A percentile compares a stretch with the other conserved stretches of the same genome.
These are phyloP conservation scores for Penicillium chermesinum DNA, from an alignment of 495 filamentous ascomycete genomes.

Conservation along the genomic window DNA sequence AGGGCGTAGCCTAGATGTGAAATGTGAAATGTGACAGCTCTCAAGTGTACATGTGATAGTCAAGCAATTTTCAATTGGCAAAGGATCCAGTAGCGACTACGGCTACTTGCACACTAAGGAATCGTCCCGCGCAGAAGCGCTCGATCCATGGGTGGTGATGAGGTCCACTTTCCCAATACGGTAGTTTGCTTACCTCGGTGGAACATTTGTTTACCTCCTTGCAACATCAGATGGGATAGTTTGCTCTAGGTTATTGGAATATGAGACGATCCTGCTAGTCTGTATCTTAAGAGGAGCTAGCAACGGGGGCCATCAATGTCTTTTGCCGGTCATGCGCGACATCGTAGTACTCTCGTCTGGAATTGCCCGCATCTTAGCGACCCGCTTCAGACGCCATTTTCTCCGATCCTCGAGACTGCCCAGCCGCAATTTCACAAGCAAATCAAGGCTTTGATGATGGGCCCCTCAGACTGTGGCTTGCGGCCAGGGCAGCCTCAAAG, in stretches of 20 bases:
- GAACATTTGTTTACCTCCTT: background rate
- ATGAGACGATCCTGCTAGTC: no score
- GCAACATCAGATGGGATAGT: background rate
- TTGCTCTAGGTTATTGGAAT: background rate
- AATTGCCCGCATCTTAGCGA: no score
- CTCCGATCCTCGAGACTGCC: background rate
- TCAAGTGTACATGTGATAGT: no score
- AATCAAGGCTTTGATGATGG: background rate
- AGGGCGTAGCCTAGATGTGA: conserved; percentile 30
- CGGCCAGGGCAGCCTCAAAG: background rate
- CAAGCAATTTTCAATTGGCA: no score
- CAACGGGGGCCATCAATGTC: no score
- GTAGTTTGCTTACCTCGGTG: conserved; percentile 22
- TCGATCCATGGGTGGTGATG: conserved; percentile 1
- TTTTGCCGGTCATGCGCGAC: no score
- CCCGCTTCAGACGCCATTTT: no score
- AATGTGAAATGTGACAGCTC: background rate
- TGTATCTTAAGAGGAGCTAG: no score
- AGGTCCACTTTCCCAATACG: conserved; percentile 17
- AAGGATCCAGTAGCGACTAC: no score
- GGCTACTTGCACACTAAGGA: no score
- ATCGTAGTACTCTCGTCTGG: no score
- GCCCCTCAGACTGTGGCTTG: background rate
- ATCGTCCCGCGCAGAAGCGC: no score
- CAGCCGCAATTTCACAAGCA: background rate